Evolutionary conservation across 2,329 filamentous ascomycete species (phyloP).

Genomic region (Colletotrichum viniferum): DNA sequence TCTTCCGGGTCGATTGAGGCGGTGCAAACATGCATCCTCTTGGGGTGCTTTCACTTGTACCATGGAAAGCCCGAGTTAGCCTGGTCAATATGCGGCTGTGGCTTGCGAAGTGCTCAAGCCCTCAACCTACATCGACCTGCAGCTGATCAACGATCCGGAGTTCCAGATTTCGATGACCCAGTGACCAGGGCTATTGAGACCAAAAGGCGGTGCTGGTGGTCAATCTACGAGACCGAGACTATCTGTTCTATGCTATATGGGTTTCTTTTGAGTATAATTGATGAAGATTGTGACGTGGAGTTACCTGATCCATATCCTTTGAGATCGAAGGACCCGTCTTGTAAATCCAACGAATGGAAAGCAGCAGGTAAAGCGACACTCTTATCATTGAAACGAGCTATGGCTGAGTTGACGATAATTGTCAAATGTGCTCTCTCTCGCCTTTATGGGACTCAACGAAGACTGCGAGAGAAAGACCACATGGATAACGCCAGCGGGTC

Average conservation of each 20-base stretch:
- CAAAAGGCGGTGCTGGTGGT: constrained; percentile 43
- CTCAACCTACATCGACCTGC: constrained; percentile 32
- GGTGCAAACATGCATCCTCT: constrained; percentile 36
- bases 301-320: constrained; percentile 26
- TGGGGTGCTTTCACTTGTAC: constrained; percentile 41
- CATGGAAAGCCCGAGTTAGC: constrained; percentile 38
- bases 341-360: background rate
- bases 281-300: constrained; percentile 35
- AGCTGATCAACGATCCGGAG: background rate
- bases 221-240: constrained; percentile 43
- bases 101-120: constrained; percentile 37
- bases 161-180: background rate
- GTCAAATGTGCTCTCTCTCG: constrained; percentile 2
- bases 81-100: constrained; percentile 42
- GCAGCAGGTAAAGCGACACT: background rate
- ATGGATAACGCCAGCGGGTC: too few species aligned
- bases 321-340: constrained; percentile 24
- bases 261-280: constrained; percentile 35
- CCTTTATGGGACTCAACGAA: constrained; percentile 15
- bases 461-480: background rate
- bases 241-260: constrained; percentile 45
- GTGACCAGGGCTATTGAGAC: constrained; percentile 24
- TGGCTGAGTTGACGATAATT: background rate
- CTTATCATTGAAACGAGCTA: constrained; percentile 26
- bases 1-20: constrained; percentile 29